Percentiles rank a stretch among this genome's conserved stretches.
Conservation (phyloP, 2,329 filamentous ascomycete species). For the Neofusicoccum laricinum region DNA sequence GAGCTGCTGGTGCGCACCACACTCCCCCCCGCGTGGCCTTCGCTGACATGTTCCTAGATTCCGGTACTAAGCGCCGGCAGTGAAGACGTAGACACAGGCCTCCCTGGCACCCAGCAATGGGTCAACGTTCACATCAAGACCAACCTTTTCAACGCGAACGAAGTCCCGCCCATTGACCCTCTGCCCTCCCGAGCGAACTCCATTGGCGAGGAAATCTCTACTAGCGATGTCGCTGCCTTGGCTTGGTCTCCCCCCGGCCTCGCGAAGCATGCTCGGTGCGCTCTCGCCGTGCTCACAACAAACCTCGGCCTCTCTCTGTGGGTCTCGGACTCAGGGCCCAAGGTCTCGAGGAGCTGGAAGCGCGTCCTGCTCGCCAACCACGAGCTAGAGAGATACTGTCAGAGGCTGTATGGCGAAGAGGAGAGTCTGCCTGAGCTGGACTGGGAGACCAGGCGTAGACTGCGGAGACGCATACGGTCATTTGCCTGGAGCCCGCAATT, state of each 20-base stretch:
- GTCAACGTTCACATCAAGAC: slow-evolving; percentile 43
- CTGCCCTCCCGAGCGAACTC: slow-evolving; percentile 50
- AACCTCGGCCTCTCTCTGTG: slow-evolving; percentile 58
- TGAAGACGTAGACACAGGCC: slow-evolving; percentile 29
- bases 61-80: slow-evolving; percentile 30
- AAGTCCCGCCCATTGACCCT: slow-evolving; percentile 46
- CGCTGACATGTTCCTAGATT: slow-evolving; percentile 27
- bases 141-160: slow-evolving; percentile 52
- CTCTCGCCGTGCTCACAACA: slow-evolving; percentile 55
- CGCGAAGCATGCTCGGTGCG: slow-evolving; percentile 52
- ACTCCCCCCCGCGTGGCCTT: slow-evolving; percentile 12
- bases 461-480: slow-evolving; percentile 38
- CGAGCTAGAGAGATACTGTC: slow-evolving; percentile 41
- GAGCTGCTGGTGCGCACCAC: slow-evolving; percentile 47
- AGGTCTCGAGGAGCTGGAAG: slow-evolving; percentile 48
- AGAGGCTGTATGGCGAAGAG: slow-evolving; percentile 19
- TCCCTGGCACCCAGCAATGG: slow-evolving; percentile 26
- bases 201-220: slow-evolving; percentile 58
- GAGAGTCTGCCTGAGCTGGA: slow-evolving; percentile 20
- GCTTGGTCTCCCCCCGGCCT: slow-evolving; percentile 58
- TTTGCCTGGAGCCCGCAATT: slow-evolving; percentile 41
- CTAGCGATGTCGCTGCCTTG: slow-evolving; percentile 47
- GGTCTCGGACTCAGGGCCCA: slow-evolving; percentile 45
- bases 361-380: slow-evolving; percentile 54
- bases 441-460: slow-evolving; percentile 33